Percentiles rank a stretch among this genome's conserved stretches.
Evolutionary conservation across 352 stramenopile species (phyloP).

Genomic region (Thalassiosira exigua): DNA sequence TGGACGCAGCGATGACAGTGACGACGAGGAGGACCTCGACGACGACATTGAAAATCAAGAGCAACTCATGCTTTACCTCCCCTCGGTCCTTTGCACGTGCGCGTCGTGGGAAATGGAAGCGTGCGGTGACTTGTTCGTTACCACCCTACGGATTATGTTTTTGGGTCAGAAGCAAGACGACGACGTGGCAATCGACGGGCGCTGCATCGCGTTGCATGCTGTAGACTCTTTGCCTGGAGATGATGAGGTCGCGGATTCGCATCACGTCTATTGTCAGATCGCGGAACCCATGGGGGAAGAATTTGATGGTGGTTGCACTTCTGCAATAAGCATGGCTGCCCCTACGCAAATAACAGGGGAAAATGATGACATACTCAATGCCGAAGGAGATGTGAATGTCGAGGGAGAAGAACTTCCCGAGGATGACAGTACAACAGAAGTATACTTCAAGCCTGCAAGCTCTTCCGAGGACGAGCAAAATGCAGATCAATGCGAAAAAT

Average conservation of each 20-base stretch:
- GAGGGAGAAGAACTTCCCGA: constrained; percentile 22
- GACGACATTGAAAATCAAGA: constrained; percentile 25
- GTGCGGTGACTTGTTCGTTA: constrained; percentile 51
- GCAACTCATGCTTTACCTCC: constrained; percentile 40
- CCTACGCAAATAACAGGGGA: constrained; percentile 32
- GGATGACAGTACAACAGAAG: constrained; percentile 53
- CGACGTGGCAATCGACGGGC: constrained; percentile 63
- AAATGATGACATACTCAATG: constrained; percentile 19
- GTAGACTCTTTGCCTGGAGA: constrained; percentile 47
- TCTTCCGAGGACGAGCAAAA: constrained; percentile 7
- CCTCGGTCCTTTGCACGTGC: constrained; percentile 44
- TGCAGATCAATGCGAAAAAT: constrained; percentile 50
- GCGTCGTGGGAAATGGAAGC: constrained; percentile 51
- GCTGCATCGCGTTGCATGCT: constrained; percentile 76
- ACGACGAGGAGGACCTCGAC: constrained; percentile 24
- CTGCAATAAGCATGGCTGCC: constrained; percentile 33
- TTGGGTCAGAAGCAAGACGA: constrained; percentile 19
- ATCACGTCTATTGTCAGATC: constrained; percentile 70
- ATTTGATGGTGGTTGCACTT: constrained; percentile 16
- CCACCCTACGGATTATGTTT: constrained; percentile 53
- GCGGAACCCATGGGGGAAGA: constrained; percentile 18
- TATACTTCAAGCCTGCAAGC: constrained; percentile 57
- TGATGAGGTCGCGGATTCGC: constrained; percentile 16
- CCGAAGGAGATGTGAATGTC: constrained; percentile 15
- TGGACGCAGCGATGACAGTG: constrained; percentile 7